phyloP scores from a whole-genome alignment of 169 alveolate species.

The Amoebophrya sp. region DNA sequence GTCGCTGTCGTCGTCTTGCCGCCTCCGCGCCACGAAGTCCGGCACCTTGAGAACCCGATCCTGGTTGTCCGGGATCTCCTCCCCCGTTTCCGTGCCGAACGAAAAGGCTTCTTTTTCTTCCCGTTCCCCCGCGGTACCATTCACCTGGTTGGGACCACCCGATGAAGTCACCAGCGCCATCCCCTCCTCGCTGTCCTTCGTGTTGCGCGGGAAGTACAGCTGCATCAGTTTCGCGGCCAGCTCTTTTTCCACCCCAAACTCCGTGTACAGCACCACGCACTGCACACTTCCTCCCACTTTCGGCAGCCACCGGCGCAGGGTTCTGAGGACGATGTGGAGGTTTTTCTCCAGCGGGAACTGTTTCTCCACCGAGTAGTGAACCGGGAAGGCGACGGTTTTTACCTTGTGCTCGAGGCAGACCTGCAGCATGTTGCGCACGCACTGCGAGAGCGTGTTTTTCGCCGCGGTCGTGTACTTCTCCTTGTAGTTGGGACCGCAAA shows the following conservation, averaged over 20 bases:
- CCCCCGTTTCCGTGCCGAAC: neutral
- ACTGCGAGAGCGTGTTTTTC: neutral
- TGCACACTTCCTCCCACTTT: neutral
- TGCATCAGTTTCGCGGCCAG: neutral
- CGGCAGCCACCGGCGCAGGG: conserved; percentile 2
- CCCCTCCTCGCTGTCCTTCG: neutral
- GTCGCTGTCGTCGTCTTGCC: neutral
- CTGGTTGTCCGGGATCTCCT: neutral
- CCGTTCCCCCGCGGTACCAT: no score
- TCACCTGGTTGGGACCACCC: neutral
- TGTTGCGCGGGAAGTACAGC: neutral
- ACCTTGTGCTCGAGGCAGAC: neutral
- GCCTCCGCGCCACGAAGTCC: neutral
- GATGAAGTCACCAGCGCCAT: neutral
- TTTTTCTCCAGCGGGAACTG: neutral
- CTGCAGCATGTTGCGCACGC: neutral
- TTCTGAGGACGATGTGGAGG: neutral
- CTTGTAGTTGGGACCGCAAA: neutral
- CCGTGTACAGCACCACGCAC: neutral
- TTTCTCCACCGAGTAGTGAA: neutral
- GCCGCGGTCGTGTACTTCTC: neutral
- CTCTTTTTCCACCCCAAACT: neutral
- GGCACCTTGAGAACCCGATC: neutral
- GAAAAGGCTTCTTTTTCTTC: no score
- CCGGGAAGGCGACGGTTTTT: neutral